Evolutionary conservation across 2,329 filamentous ascomycete species (phyloP).

Genomic region (Aspergillus sp.): DNA sequence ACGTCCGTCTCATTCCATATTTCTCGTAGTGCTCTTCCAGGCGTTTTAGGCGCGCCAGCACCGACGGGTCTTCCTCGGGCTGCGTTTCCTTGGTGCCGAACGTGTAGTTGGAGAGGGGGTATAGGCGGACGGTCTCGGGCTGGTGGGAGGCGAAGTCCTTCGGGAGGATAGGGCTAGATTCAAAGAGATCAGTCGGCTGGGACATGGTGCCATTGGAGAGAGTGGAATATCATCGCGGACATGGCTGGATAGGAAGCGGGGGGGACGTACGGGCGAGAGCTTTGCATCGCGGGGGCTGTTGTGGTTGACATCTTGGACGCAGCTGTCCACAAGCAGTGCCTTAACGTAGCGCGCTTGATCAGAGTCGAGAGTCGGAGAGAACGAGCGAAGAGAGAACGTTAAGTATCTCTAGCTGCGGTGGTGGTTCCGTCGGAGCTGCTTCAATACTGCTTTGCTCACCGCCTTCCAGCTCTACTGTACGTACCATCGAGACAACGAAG

Average conservation of each 20-base stretch:
- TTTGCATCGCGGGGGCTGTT: slow-evolving; percentile 64
- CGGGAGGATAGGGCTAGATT: slow-evolving; percentile 59
- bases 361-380: too few relatives aligned
- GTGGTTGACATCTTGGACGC: slow-evolving; percentile 65
- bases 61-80: slow-evolving; percentile 93
- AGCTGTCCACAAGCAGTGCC: background rate
- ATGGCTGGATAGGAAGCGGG: background rate
- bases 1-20: slow-evolving; percentile 94
- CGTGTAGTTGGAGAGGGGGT: slow-evolving; percentile 95
- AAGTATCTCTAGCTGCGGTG: too few relatives aligned
- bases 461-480: too few relatives aligned
- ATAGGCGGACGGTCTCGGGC: slow-evolving; percentile 79
- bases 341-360: too few relatives aligned
- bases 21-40: slow-evolving; percentile 90
- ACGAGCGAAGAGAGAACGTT: too few relatives aligned
- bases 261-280: slow-evolving; percentile 53
- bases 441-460: too few relatives aligned
- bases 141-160: slow-evolving; percentile 82
- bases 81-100: slow-evolving; percentile 98
- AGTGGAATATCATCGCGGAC: background rate
- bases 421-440: too few relatives aligned
- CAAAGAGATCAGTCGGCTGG: slow-evolving; percentile 6
- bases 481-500: too few relatives aligned
- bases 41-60: slow-evolving; percentile 81
- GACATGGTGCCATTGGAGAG: background rate